Percentiles rank a stretch among this genome's conserved stretches.
phyloP scores from a whole-genome alignment of 352 stramenopile genomes.

The Phytophthora litchii region DNA sequence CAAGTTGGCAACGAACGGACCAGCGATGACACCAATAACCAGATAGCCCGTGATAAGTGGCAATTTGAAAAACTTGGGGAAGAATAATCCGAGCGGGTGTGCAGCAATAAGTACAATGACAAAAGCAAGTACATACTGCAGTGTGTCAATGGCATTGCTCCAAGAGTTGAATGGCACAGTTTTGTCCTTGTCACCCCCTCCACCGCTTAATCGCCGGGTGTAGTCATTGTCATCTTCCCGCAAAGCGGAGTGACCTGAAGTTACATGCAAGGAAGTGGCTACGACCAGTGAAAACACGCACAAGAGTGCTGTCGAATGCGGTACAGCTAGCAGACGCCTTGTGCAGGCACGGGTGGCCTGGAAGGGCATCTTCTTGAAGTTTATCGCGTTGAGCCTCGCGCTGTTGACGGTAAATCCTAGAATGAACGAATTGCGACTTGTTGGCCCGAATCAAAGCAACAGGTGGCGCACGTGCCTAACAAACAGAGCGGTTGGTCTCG shows the following conservation, averaged over 20 bases:
- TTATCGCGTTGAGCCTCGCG: constrained; percentile 4
- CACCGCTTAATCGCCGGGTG: constrained; percentile 24
- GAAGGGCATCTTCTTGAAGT: constrained; percentile 23
- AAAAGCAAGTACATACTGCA: constrained; percentile 51
- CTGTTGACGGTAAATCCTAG: constrained; percentile 23
- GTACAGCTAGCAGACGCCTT: constrained; percentile 9
- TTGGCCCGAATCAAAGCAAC: neutral
- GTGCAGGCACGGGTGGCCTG: constrained; percentile 11
- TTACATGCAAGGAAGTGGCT: constrained; percentile 15
- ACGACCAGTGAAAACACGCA: constrained; percentile 22
- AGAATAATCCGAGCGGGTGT: constrained; percentile 63
- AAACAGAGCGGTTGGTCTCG: constrained; percentile 17
- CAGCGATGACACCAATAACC: constrained; percentile 58
- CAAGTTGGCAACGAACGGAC: constrained; percentile 58
- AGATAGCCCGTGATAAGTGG: constrained; percentile 75
- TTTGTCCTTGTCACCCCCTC: constrained; percentile 29
- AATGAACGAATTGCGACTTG: constrained; percentile 20
- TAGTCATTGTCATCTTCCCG: constrained; percentile 22
- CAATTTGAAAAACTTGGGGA: constrained; percentile 58
- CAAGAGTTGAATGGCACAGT: constrained; percentile 53
- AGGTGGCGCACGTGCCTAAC: constrained; percentile 14
- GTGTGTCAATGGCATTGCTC: constrained; percentile 45
- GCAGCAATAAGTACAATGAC: constrained; percentile 60
- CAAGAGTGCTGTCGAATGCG: constrained; percentile 15
- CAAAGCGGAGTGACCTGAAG: constrained; percentile 15